Base-by-base conservation (phyloP, 1,139 yeast genomes). In the Starmera stellimalicola region DNA sequence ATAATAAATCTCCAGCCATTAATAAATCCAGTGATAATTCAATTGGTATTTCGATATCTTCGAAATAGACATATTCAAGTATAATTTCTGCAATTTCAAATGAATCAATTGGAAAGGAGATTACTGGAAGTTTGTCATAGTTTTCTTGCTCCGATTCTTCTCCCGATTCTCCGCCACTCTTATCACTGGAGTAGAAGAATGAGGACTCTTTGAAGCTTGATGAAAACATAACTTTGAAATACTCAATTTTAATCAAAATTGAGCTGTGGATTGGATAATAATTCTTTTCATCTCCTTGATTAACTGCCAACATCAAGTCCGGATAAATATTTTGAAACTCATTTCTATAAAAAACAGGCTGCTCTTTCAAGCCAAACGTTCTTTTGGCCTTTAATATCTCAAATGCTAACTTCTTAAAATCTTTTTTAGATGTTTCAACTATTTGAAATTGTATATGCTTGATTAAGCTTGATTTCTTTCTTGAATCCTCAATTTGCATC, bases 191-290 rank as follows among this genome's bases (percentile, higher is more conserved):
- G n/a, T n/a, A n/a, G n/a, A n/a, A n/a, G n/a, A n/a, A n/a, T n/a
- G n/a, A n/a, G n/a, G 58, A 51, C 35, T 68, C 74, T 7, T 48
- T 37, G 32, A 65, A 67, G 15, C 57, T 52, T 3, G 83, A 73
- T 16, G 63, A 56, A 48, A 82, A 75, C 79, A 80, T 71, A 5
- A 77, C 67, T 37, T 67, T 72, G 50, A 73, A 82, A 50, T 77
- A 81, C 30, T 73, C 81, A 2, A 81, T 70, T 31, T 87, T 56
- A 7, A 67, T 57, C 26, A 82, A 51, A 37, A 81, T 68, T 0
- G 82, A 66, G 33, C 75, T 63, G 51, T 82, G 83, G 6, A 68
- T 75, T 0, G 91, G 85, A 45, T 73, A 80, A 38, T 62, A 66
- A 5, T 50, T 46, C 7, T 32, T 32, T 6, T 33, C 25, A 1